These are phyloP conservation scores for Mycena maculata DNA, from an alignment of 768 basidiomycete species.

Conservation along the genomic window DNA sequence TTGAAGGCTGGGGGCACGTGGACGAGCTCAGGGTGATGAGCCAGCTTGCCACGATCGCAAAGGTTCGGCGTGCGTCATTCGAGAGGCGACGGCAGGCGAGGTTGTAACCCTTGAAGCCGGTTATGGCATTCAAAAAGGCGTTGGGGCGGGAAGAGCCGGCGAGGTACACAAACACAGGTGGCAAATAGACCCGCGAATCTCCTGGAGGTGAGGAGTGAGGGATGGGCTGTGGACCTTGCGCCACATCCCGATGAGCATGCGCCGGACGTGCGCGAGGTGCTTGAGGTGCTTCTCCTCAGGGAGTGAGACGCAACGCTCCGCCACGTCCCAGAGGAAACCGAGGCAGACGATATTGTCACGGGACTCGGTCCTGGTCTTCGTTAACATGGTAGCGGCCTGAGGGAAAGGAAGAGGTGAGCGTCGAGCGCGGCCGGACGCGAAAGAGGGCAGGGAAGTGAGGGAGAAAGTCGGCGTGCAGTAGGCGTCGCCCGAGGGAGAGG, in stretches of 20 bases:
- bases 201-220: not conserved
- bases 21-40: not conserved
- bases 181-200: conserved; percentile 2
- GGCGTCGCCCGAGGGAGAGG: no score
- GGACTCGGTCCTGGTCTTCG: conserved; percentile 38
- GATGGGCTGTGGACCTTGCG: not conserved
- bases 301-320: conserved; percentile 35
- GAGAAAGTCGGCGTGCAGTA: no score
- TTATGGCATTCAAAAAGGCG: conserved; percentile 1
- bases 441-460: no score
- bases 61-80: not conserved
- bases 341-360: conserved; percentile 33
- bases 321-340: conserved; percentile 46
- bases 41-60: not conserved
- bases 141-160: not conserved
- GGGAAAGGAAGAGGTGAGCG: no score
- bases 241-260: not conserved
- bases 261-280: conserved; percentile 24
- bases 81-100: not conserved
- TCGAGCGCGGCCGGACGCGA: no score
- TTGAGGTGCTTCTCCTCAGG: conserved; percentile 42
- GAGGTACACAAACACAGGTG: not conserved
- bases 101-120: not conserved
- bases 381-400: not conserved
- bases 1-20: not conserved